phyloP scores from a whole-genome alignment of 345 rosid genomes.

The Citrus medica region DNA sequence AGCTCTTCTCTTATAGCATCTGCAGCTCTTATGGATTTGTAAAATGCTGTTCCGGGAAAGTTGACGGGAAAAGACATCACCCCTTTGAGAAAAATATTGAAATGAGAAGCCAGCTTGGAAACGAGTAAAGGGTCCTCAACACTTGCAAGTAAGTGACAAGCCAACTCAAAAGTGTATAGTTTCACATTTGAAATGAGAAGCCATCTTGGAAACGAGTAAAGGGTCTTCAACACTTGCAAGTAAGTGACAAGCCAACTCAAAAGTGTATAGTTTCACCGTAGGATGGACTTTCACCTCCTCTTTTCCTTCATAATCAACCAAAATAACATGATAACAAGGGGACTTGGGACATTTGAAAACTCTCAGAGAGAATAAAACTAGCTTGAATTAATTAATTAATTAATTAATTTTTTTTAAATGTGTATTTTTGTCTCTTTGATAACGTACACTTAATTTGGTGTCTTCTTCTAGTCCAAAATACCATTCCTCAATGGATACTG shows the following conservation, averaged over 20 bases:
- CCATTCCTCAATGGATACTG: too few relatives aligned
- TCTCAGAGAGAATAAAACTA: too few relatives aligned
- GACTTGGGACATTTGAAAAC: too few relatives aligned
- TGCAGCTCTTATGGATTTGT: background rate
- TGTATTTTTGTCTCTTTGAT: too few relatives aligned
- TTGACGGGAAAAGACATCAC: background rate
- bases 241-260: slow-evolving; percentile 8
- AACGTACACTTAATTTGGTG: too few relatives aligned
- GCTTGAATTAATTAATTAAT: too few relatives aligned
- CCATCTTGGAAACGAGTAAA: background rate
- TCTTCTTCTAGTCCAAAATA: too few relatives aligned
- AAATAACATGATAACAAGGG: too few relatives aligned
- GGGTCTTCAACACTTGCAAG: slow-evolving; percentile 7
- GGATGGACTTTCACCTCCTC: slow-evolving; percentile 5
- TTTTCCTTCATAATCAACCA: background rate
- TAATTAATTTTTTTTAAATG: too few relatives aligned
- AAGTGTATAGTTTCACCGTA: background rate
- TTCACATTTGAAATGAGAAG: background rate
- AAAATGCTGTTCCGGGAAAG: background rate
- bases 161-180: background rate
- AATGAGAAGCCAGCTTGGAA: background rate
- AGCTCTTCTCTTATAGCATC: background rate
- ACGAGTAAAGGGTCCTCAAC: background rate
- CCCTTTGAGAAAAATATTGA: background rate
- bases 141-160: slow-evolving; percentile 6